Conservation (phyloP, 1,284 basidiomycete genomes). For the Takashimella koratensis region DNA sequence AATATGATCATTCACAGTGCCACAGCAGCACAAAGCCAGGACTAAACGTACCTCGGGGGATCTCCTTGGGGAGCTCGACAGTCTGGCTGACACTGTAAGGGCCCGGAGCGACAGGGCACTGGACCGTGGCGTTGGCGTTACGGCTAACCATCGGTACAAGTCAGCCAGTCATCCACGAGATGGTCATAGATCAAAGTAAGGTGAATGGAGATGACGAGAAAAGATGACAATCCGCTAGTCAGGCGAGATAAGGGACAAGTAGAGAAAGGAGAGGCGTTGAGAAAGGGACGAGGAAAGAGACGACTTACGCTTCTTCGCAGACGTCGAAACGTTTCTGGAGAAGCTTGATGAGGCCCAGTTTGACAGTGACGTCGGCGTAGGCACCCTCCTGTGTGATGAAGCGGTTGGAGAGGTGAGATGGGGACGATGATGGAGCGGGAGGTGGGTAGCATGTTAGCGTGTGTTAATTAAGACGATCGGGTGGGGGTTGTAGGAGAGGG, state of each 20-base stretch:
- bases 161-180: too few relatives aligned
- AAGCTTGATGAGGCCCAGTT: constrained; percentile 81
- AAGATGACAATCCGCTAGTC: constrained; percentile 10
- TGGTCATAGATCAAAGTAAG: too few relatives aligned
- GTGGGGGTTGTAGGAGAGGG: too few relatives aligned
- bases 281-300: background rate
- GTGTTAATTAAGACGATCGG: too few relatives aligned
- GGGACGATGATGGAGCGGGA: background rate
- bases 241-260: background rate
- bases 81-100: constrained; percentile 69
- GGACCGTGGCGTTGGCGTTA: constrained; percentile 39
- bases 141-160: constrained; percentile 11
- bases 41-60: constrained; percentile 68
- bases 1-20: too few relatives aligned
- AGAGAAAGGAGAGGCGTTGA: constrained; percentile 1
- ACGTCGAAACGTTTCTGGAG: constrained; percentile 76
- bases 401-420: background rate
- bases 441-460: background rate
- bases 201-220: background rate
- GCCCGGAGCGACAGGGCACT: constrained; percentile 60
- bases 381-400: constrained; percentile 77
- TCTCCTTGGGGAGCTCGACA: constrained; percentile 79
- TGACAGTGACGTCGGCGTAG: constrained; percentile 79
- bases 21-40: too few relatives aligned
- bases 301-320: constrained; percentile 84